phyloP scores from a whole-genome alignment of 2,329 filamentous ascomycete genomes.

The Amylocarpus encephaloides region DNA sequence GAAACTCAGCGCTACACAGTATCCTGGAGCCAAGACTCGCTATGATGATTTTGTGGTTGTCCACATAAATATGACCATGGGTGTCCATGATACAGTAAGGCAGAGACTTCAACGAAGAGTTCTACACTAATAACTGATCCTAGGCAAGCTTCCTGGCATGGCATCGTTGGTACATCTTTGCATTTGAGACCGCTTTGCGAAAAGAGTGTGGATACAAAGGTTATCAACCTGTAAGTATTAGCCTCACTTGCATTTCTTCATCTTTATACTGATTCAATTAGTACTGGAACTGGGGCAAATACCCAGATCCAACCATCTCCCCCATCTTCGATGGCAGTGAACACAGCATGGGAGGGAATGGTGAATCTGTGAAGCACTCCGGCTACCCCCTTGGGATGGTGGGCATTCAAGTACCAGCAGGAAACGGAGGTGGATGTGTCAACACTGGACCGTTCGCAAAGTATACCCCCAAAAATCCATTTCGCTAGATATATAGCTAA shows the following conservation, averaged over 20 bases:
- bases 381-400: slow-evolving; percentile 3
- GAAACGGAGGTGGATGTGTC: slow-evolving; percentile 49
- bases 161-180: slow-evolving; percentile 38
- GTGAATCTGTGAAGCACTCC: slow-evolving; percentile 25
- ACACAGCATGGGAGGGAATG: slow-evolving; percentile 42
- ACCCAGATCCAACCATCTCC: slow-evolving; percentile 6
- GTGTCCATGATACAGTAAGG: slow-evolving; percentile 31
- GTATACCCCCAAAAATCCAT: slow-evolving; percentile 10
- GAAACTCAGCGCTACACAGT: slow-evolving; percentile 25
- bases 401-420: slow-evolving; percentile 34
- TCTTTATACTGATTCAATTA: slow-evolving; percentile 33
- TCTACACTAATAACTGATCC: neutral
- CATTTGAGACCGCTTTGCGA: slow-evolving; percentile 37
- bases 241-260: neutral
- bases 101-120: no score
- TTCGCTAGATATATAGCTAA: neutral
- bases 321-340: slow-evolving; percentile 46
- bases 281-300: slow-evolving; percentile 19
- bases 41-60: slow-evolving; percentile 37
- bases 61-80: slow-evolving; percentile 33
- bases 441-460: slow-evolving; percentile 39
- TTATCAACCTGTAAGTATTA: slow-evolving; percentile 31
- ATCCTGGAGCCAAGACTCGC: slow-evolving; percentile 32
- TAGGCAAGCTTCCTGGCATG: slow-evolving; percentile 35
- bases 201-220: slow-evolving; percentile 39